Conservation (phyloP, 129 eudicot genomes). For the Helianthus tuberosus region DNA sequence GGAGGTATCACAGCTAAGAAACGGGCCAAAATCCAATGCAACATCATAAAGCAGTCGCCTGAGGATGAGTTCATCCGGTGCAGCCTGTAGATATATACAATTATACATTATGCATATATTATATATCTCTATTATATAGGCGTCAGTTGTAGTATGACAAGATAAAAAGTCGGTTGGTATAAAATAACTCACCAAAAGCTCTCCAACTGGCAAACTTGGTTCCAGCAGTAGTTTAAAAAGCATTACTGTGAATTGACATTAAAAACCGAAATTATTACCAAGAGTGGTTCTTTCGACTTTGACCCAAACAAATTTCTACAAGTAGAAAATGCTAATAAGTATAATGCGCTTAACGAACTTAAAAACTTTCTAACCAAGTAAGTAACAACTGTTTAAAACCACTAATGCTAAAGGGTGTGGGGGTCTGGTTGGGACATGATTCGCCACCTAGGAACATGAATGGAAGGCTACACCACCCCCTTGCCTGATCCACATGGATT, state of each 20-base stretch:
- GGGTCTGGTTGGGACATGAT: too few species aligned
- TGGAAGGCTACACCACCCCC: too few species aligned
- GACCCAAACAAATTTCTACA: neutral
- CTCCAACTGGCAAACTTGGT: constrained; percentile 57
- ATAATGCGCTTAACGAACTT: neutral
- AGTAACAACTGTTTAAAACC: neutral
- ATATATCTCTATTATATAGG: neutral
- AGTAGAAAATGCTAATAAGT: neutral
- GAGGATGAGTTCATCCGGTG: constrained; percentile 51
- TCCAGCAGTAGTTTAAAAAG: constrained; percentile 77
- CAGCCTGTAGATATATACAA: constrained; percentile 39
- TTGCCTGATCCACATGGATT: too few species aligned
- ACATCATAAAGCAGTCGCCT: constrained; percentile 52
- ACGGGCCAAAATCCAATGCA: constrained; percentile 50
- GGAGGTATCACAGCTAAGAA: constrained; percentile 41
- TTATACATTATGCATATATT: neutral
- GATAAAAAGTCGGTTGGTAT: constrained; percentile 11
- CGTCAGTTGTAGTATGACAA: neutral
- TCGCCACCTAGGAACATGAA: too few species aligned
- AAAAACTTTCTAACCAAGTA: neutral
- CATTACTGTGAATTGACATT: constrained; percentile 48
- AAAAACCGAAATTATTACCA: constrained; percentile 14
- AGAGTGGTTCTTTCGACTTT: neutral
- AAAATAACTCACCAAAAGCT: constrained; percentile 60
- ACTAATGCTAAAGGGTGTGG: too few species aligned